Base-by-base conservation (phyloP, 2,329 filamentous ascomycete species). In the Colletotrichum caudatum region DNA sequence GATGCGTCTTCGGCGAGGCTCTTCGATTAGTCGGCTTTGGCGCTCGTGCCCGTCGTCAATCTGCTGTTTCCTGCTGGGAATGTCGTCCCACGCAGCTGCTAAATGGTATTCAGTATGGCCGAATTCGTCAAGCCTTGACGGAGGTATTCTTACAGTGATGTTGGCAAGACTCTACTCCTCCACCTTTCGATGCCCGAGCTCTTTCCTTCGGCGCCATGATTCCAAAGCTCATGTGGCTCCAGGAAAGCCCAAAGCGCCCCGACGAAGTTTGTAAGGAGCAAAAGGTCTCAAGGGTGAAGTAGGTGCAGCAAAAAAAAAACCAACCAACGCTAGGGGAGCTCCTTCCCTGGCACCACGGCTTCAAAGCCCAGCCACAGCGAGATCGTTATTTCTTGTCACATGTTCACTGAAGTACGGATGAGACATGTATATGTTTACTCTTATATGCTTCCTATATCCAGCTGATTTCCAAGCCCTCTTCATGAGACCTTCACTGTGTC, bases 1-100 rank as follows among this genome's bases (percentile, higher is more conserved):
- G 41, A 72, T 69, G 12, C 69, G 69, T 50, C 69, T 60, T 37
- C 69, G 59, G 26, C 65, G 66, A 69, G 69, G 69, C 44, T 44
- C 51, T n/a, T 51, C 64, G 29, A 44, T 54, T n/a, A 29, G 58
- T 33, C 46, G 39, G 50, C 18, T n/a, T 16, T 60, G 62, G 59
- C 39, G 20, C 20, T 60, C 54, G 29, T 41, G 29, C n/a, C 29
- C 20, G 14, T 12, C 37, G 23, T 59, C 57, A 5, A 14, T 33
- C 16, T 16, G 53, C 16, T 26, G 41, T 39, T 33, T 51, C 9
- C 18, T n/a, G 37, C 6, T 44, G 23, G 37, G 18, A 6, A 29
- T 37, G 1, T 23, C 26, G 6, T 54, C 50, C 20, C 54, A 29
- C 11, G 18, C 12, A 50, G 26, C 46, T 48, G 29, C 41, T 60